Base-by-base conservation (phyloP, 352 stramenopile genomes). In the Peronospora farinosa region DNA sequence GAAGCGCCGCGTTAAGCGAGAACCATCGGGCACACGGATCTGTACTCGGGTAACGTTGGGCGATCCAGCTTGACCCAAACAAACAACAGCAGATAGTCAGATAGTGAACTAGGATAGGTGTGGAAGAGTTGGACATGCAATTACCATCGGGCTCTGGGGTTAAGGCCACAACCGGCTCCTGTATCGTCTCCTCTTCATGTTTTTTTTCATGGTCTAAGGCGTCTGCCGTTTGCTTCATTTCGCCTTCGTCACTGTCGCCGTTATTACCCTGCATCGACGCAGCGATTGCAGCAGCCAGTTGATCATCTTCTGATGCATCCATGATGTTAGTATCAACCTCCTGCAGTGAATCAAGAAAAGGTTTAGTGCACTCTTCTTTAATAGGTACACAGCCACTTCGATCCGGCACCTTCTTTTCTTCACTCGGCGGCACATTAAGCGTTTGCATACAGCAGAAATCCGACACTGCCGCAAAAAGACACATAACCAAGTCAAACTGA, bases 241-340 rank as follows among this genome's bases (percentile, higher is more conserved):
- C 62, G n/a, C 33, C 45, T 17, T 78, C 73, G 33, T 65, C 59
- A 6, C 38, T 50, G n/a, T 71, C 69, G 13, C 50, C 60, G 11
- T 50, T 63, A 36, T 59, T 66, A 31, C 67, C 64, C 58, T 89
- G 63, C 58, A 92, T 63, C 8, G 82, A 93, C 7, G 77, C 82
- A 13, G 77, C 82, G 27, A 93, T 93, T 12, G 82, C 82, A 40
- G 79, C 79, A 40, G 77, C 78, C 10, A 93, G 50, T 41, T 93
- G 74, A 27, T 89, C 78, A 13, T 90, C 79, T 65, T 90, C 82
- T 0, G 75, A 83, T 1, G 67, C 72, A 32, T 87, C 76, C 32
- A 68, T 72, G 40, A 86, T 80, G 38, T 56, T 51, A 15, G 47
- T 49, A 25, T 63, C 40, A 37, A 40, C 33, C 41, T 60, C 36